Base-by-base conservation (phyloP, 2,329 filamentous ascomycete genomes). In the Phaeophleospora eucalypticola region DNA sequence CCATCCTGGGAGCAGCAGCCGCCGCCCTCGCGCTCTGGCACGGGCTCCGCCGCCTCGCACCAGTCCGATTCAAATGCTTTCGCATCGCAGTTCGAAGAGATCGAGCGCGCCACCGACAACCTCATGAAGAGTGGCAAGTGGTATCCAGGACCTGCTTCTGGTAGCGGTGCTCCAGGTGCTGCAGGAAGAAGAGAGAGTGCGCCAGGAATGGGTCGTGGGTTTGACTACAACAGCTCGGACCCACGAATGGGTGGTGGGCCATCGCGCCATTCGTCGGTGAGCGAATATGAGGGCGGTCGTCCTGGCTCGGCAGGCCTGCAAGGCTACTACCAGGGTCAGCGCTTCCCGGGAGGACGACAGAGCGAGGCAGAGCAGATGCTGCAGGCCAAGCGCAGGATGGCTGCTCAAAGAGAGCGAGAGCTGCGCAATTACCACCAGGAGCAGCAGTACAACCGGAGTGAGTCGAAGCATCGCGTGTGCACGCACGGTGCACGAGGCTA, bases 401-500 rank as follows among this genome's bases (percentile, higher is more conserved):
- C 93, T 66, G 93, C 93, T 70, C 93, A 97, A 76, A 88, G 93
- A 73, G 93, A 98, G 79, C 87, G 91, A 73, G 93, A 98, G 78
- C 84, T 98, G 72, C 89, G 93, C 73, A 98, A 97, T 75, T 95
- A 97, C 76, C 93, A 98, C 76, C 94, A 96, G 76, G 93, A 98
- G 82, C 93, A 98, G 82, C 93, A 98, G 83, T 97, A 95, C 76
- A 95, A 97, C 79, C 85, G 91, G 88, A 96, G 93, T 97, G 88
- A 58, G 62, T 62, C 7, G 16, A 27, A 29, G 7, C 7, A 20
- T 14, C 15, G 6, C n/a, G 29, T 34, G 3, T 45, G 33, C 33
- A 17, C 41, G 36, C 20, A 12, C n/a, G 18, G 14, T 18, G 38
- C 34, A 24, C 16, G 24, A 33, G 17, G 41, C 41, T 52, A 41